A percentile compares a stretch with the other conserved stretches of the same genome.
phyloP scores from a whole-genome alignment of 495 filamentous ascomycete species.

The Glarea lozoyensis region DNA sequence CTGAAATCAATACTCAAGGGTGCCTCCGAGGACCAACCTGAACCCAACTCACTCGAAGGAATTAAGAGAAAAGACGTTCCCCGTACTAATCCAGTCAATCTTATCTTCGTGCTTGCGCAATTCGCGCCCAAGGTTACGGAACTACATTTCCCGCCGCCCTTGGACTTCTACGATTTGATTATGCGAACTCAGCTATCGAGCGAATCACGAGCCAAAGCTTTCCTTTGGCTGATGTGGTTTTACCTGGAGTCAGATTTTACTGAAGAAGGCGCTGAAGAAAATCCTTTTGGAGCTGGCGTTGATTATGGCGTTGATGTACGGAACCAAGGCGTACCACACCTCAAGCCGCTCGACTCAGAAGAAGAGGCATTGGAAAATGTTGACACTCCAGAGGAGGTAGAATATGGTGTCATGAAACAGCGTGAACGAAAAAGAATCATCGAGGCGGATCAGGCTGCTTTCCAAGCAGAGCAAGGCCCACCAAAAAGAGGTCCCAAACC shows the following conservation, averaged over 20 bases:
- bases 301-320: conserved; percentile 51
- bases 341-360: conserved; percentile 67
- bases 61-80: conserved; percentile 60
- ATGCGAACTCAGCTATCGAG: conserved; percentile 83
- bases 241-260: conserved; percentile 96
- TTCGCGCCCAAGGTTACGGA: conserved; percentile 89
- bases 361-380: conserved; percentile 79
- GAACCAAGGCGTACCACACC: conserved; percentile 70
- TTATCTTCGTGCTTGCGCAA: conserved; percentile 90
- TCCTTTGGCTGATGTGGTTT: conserved; percentile 98
- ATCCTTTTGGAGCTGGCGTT: conserved; percentile 80
- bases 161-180: conserved; percentile 93
- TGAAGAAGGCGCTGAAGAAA: conserved; percentile 68
- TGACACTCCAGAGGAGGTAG: conserved; percentile 77
- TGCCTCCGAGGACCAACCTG: conserved; percentile 84
- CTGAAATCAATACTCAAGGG: conserved; percentile 97
- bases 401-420: conserved; percentile 80
- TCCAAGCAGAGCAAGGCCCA: conserved; percentile 32
- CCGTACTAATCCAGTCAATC: conserved; percentile 92
- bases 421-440: conserved; percentile 71
- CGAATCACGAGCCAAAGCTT: conserved; percentile 74
- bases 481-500: conserved; percentile 41
- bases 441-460: conserved; percentile 36
- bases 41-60: conserved; percentile 78
- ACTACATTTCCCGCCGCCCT: conserved; percentile 72